Conservation (phyloP, 1,139 yeast genomes). For the Zygoascus hellenicus region DNA sequence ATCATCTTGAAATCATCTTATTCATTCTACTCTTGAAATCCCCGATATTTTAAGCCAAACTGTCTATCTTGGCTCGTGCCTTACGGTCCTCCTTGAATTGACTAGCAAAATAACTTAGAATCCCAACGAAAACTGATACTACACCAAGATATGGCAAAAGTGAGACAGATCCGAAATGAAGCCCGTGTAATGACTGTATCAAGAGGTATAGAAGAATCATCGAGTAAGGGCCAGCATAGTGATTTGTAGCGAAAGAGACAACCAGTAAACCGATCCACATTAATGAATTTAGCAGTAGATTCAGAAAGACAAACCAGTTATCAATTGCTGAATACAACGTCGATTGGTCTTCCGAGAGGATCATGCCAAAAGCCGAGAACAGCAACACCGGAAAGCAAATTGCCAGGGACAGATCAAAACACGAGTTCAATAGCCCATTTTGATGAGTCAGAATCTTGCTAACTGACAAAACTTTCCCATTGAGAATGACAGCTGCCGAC, state of each 20-base stretch:
- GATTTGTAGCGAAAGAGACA: background rate
- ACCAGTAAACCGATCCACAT: background rate
- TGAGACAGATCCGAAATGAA: background rate
- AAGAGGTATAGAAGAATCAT: background rate
- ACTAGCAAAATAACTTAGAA: background rate
- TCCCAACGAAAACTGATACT: background rate
- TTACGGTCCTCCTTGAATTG: background rate
- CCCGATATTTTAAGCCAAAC: background rate
- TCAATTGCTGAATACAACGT: background rate
- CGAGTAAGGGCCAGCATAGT: background rate
- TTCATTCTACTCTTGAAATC: background rate
- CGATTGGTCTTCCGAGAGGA: background rate
- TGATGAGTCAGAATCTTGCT: background rate
- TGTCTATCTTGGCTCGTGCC: background rate
- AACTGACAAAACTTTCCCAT: background rate
- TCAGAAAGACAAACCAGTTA: background rate
- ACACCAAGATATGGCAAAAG: background rate
- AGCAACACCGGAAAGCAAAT: background rate
- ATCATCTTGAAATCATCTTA: too few relatives aligned
- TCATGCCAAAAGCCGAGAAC: background rate
- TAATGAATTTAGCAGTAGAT: background rate
- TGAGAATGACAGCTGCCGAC: background rate
- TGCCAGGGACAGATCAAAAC: background rate
- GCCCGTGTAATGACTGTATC: background rate
- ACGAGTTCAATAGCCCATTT: background rate